Percentiles rank a stretch among this genome's conserved stretches.
Conservation (phyloP, 352 stramenopile species). For the Phytophthora nicotianae region DNA sequence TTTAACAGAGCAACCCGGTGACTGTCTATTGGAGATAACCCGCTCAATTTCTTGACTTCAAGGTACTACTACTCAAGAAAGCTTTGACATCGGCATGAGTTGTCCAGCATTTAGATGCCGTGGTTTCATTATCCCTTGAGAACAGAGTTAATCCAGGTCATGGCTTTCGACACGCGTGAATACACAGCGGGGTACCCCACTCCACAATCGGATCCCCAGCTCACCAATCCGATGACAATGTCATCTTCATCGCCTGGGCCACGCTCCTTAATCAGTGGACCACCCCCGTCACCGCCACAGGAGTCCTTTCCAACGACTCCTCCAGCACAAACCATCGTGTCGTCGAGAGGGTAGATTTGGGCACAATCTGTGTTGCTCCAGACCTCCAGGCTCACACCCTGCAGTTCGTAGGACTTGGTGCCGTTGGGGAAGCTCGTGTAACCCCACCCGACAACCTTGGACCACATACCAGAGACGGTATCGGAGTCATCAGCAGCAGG, state of each 20-base stretch:
- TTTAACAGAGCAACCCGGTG: too few species aligned
- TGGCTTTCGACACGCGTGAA: conserved; percentile 4
- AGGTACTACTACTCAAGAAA: too few species aligned
- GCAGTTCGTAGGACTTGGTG: conserved; percentile 28
- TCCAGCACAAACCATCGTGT: conserved; percentile 51
- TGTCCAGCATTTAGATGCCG: not conserved
- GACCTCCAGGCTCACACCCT: conserved; percentile 37
- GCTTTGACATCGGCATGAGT: too few species aligned
- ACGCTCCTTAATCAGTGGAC: conserved; percentile 41
- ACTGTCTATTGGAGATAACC: too few species aligned
- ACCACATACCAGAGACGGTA: conserved; percentile 20
- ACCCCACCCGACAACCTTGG: conserved; percentile 41
- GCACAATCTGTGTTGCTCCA: conserved; percentile 40
- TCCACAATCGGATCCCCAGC: conserved; percentile 53
- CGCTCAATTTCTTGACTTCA: too few species aligned
- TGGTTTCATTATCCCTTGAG: not conserved
- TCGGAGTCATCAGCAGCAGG: conserved; percentile 30
- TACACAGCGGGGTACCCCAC: conserved; percentile 28
- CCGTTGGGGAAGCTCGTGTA: conserved; percentile 28
- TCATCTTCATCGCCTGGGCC: conserved; percentile 17
- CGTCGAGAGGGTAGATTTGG: conserved; percentile 21
- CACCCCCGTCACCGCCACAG: conserved; percentile 56
- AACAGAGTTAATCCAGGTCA: conserved; percentile 2
- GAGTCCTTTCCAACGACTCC: conserved; percentile 35
- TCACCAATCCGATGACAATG: conserved; percentile 46